phyloP scores from a whole-genome alignment of 1,139 yeast species.

The Candida tetrigidarum region DNA sequence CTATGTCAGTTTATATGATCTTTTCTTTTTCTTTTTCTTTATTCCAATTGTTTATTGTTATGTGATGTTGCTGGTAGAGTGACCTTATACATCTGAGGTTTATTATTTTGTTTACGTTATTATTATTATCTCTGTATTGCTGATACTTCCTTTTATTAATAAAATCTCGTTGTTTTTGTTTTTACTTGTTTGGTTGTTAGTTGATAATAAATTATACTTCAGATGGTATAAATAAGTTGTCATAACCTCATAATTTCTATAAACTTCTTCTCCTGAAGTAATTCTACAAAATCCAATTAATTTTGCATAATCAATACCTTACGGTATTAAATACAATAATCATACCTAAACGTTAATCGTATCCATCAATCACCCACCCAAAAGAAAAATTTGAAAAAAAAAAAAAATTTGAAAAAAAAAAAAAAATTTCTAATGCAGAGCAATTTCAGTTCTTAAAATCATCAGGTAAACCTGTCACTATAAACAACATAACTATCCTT shows the following conservation, averaged over 20 bases:
- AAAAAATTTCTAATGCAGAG: slow-evolving; percentile 1
- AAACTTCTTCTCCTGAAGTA: too few relatives aligned
- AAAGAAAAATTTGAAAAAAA: background rate
- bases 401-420: background rate
- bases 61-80: too few relatives aligned
- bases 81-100: too few relatives aligned
- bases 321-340: background rate
- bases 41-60: too few relatives aligned
- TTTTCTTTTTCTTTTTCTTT: too few relatives aligned
- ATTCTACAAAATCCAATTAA: too few relatives aligned
- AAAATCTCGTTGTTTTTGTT: slow-evolving; percentile 2
- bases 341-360: background rate
- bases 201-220: background rate
- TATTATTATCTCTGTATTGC: background rate
- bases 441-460: slow-evolving; percentile 1
- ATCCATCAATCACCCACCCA: slow-evolving; percentile 4
- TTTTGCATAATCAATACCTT: too few relatives aligned
- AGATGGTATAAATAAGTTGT: slow-evolving; percentile 1
- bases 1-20: too few relatives aligned
- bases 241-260: too few relatives aligned
- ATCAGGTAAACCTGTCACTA: slow-evolving; percentile 1
- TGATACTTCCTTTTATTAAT: slow-evolving; percentile 1
- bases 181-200: background rate
- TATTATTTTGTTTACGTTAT: too few relatives aligned
- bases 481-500: background rate